Base-by-base conservation (phyloP, 257 asterid species). In the Lavandula angustifolia region DNA sequence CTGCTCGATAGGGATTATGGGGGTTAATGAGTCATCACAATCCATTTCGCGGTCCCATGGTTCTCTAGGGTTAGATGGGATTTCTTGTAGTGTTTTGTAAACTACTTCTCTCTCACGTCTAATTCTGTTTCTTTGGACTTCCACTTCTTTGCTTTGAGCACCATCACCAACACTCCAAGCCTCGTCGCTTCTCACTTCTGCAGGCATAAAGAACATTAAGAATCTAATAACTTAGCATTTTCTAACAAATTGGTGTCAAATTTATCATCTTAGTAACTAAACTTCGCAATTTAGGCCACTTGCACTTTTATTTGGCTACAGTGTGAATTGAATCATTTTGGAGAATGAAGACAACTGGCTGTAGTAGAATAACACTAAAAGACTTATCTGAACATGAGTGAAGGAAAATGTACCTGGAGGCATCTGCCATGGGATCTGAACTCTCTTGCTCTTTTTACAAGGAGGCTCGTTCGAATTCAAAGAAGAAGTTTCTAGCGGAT, bases 1-100 rank as follows among this genome's bases (percentile, higher is more conserved):
- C 73, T 86, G 99, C 61, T 84, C 95, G 12, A 71, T 73, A 3
- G 96, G 98, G 69, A 94, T 82, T 77, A 80, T 78, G 0, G 87
- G 83, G 50, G 96, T 94, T 69, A 94, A 66, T 11, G 95, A 67
- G 71, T 94, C 99, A 18, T 94, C 99, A 34, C 82, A 81, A 75
- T 88, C 98, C 85, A 90, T 91, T 78, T 94, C 99, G 17, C 72
- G 84, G 80, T 94, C 99, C 99, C 99, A 94, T 6, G 99, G 99
- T 72, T 86, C 97, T 62, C 83, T 79, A 12, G 99, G 98, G 71
- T 94, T 53, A 7, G 78, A 67, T 1, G 98, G 98, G 60, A 94
- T 85, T 68, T 94, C 98, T 49, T 72, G 95, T 56, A 47, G 12
- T 55, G 83, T 53, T 76, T 84, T 78, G 81, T 87, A 90, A 65